Conservation (phyloP, 2,329 filamentous ascomycete genomes). For the Chalara sp. region DNA sequence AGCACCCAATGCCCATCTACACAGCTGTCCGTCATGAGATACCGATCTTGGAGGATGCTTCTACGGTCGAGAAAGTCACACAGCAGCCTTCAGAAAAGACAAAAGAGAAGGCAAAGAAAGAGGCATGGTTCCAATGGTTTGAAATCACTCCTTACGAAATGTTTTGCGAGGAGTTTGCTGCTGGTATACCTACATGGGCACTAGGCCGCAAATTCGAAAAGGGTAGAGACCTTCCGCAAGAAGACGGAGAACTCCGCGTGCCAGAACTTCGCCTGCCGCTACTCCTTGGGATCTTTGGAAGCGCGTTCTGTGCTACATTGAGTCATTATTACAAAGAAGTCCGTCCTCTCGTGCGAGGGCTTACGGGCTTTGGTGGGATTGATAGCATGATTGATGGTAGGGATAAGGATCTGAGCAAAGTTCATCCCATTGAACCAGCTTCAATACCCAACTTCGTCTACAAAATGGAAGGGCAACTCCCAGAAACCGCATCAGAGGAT, state of each 20-base stretch:
- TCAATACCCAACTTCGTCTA: slow-evolving; percentile 84
- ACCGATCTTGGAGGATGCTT: slow-evolving; percentile 50
- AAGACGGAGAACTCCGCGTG: slow-evolving; percentile 61
- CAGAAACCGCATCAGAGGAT: slow-evolving; percentile 69
- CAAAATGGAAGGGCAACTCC: slow-evolving; percentile 70
- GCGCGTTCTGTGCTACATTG: slow-evolving; percentile 90
- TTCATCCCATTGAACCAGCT: slow-evolving; percentile 91
- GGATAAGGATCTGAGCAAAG: slow-evolving; percentile 78
- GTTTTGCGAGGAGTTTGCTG: slow-evolving; percentile 86
- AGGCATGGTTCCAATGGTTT: slow-evolving; percentile 97
- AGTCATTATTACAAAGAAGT: slow-evolving; percentile 96
- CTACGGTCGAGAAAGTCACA: slow-evolving; percentile 29
- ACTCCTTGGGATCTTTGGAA: slow-evolving; percentile 91
- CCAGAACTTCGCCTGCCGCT: slow-evolving; percentile 81
- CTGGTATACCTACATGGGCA: slow-evolving; percentile 93
- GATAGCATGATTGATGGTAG: slow-evolving; percentile 78
- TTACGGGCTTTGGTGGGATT: slow-evolving; percentile 69
- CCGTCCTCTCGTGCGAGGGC: slow-evolving; percentile 67
- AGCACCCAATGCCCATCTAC: slow-evolving; percentile 87
- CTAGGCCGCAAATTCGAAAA: slow-evolving; percentile 75
- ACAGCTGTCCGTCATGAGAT: slow-evolving; percentile 95
- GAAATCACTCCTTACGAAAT: slow-evolving; percentile 93
- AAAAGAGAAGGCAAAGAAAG: slow-evolving; percentile 47
- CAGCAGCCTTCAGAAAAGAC: slow-evolving; percentile 37
- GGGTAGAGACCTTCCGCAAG: slow-evolving; percentile 59